Evolutionary conservation across 2,329 filamentous ascomycete genomes (phyloP).

Genomic region (Trichoderma arundinaceum): DNA sequence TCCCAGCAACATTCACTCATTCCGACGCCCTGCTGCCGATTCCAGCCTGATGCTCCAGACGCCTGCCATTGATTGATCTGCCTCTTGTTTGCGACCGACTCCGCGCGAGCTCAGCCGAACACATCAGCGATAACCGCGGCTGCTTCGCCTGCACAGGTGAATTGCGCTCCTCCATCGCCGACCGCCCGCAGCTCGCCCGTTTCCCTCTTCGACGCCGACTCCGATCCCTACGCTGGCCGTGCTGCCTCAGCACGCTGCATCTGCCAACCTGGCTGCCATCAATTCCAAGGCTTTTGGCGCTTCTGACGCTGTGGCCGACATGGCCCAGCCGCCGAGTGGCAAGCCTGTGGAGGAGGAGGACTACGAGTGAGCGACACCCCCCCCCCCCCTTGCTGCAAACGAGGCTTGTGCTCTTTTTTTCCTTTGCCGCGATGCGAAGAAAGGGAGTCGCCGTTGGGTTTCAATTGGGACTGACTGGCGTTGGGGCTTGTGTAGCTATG

Average conservation of each 20-base stretch:
- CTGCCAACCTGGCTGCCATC: constrained; percentile 67
- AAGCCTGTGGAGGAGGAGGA: constrained; percentile 57
- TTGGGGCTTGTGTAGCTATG: constrained; percentile 67
- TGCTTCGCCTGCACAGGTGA: constrained; percentile 4
- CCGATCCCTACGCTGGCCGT: constrained; percentile 11
- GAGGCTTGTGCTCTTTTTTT: not conserved
- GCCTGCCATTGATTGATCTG: constrained; percentile 14
- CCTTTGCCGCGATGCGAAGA: not conserved
- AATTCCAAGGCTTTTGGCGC: constrained; percentile 65
- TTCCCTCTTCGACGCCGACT: not conserved
- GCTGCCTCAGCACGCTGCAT: constrained; percentile 33
- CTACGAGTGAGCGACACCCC: constrained; percentile 61
- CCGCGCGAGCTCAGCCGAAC: constrained; percentile 5
- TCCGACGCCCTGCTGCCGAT: not conserved
- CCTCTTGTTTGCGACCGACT: constrained; percentile 6
- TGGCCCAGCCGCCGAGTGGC: constrained; percentile 72
- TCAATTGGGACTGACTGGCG: constrained; percentile 15
- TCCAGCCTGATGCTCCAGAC: not conserved
- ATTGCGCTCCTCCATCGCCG: constrained; percentile 10
- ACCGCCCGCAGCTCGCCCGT: constrained; percentile 22
- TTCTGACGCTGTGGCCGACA: constrained; percentile 70
- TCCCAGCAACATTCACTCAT: not conserved
- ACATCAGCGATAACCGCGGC: constrained; percentile 22
- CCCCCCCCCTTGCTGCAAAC: not conserved
- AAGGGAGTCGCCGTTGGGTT: not conserved